phyloP scores from a whole-genome alignment of 2,329 filamentous ascomycete species.

The Truncatella angustata region DNA sequence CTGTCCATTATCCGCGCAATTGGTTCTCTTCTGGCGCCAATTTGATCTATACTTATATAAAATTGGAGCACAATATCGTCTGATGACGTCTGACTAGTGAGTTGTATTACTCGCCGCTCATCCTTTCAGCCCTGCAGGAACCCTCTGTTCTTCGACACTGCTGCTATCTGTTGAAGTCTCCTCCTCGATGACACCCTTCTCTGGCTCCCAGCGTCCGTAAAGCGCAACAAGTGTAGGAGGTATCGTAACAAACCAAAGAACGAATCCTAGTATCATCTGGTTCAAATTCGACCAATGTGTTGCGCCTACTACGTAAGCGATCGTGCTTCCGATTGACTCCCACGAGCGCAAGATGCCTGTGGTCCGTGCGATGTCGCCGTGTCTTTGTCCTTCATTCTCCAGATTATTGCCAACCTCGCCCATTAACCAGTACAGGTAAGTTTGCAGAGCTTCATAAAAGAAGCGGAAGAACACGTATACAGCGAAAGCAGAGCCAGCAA shows the following conservation, averaged over 20 bases:
- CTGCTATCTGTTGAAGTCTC: neutral
- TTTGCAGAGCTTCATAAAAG: slow-evolving; percentile 5
- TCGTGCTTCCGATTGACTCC: slow-evolving; percentile 1
- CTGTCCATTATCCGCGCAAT: too few relatives aligned
- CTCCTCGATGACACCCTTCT: neutral
- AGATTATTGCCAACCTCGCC: neutral
- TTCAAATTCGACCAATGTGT: slow-evolving; percentile 5
- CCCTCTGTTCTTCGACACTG: slow-evolving; percentile 1
- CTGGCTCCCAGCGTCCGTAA: neutral
- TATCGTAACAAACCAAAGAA: slow-evolving; percentile 2
- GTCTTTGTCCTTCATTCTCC: neutral
- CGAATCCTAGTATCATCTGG: slow-evolving; percentile 5
- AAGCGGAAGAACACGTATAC: slow-evolving; percentile 5
- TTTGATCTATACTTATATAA: too few relatives aligned
- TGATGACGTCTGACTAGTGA: too few relatives aligned
- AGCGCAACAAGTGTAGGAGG: neutral
- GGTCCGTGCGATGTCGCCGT: neutral
- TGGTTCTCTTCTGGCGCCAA: too few relatives aligned
- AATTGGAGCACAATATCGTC: too few relatives aligned
- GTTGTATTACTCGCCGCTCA: too few relatives aligned
- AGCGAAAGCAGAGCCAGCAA: neutral
- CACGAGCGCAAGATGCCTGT: slow-evolving; percentile 3
- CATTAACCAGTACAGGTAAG: slow-evolving; percentile 4
- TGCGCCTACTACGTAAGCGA: slow-evolving; percentile 1
- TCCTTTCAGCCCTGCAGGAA: too few relatives aligned